Conservation (phyloP, 371 early-diverging fungal species). For the Parasitella parasitica region DNA sequence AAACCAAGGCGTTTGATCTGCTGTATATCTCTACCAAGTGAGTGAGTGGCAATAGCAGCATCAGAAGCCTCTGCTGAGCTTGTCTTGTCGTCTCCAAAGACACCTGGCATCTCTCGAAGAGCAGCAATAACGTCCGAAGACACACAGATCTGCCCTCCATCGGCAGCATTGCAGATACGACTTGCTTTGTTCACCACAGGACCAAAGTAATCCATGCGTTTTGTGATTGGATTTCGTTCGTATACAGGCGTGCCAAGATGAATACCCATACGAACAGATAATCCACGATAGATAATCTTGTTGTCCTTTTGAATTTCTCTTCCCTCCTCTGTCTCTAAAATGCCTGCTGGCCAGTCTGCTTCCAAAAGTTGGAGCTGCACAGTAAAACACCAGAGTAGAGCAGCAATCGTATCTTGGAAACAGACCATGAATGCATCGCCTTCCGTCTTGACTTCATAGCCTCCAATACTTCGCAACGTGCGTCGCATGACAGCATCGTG, state of each 20-base stretch:
- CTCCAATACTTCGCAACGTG: slow-evolving; percentile 80
- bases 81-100: slow-evolving; percentile 35
- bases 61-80: background rate
- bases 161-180: slow-evolving; percentile 84
- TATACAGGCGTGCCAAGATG: slow-evolving; percentile 91
- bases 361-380: slow-evolving; percentile 84
- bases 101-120: slow-evolving; percentile 42
- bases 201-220: slow-evolving; percentile 96
- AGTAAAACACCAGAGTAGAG: slow-evolving; percentile 88
- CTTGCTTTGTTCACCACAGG: slow-evolving; percentile 92
- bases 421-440: slow-evolving; percentile 97
- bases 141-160: slow-evolving; percentile 89
- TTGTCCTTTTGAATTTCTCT: slow-evolving; percentile 67
- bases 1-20: slow-evolving; percentile 74
- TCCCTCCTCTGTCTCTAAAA: slow-evolving; percentile 79
- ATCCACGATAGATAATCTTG: slow-evolving; percentile 77
- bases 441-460: slow-evolving; percentile 98
- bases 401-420: slow-evolving; percentile 84
- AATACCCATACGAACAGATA: slow-evolving; percentile 95
- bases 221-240: slow-evolving; percentile 88
- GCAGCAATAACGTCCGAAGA: slow-evolving; percentile 66
- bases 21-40: slow-evolving; percentile 57
- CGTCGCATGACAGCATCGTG: slow-evolving; percentile 89
- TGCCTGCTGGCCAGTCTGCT: slow-evolving; percentile 93
- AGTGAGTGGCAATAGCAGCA: background rate